These are phyloP conservation scores for Pleurotus pulmonarius DNA, from an alignment of 768 basidiomycete genomes.

Conservation along the genomic window DNA sequence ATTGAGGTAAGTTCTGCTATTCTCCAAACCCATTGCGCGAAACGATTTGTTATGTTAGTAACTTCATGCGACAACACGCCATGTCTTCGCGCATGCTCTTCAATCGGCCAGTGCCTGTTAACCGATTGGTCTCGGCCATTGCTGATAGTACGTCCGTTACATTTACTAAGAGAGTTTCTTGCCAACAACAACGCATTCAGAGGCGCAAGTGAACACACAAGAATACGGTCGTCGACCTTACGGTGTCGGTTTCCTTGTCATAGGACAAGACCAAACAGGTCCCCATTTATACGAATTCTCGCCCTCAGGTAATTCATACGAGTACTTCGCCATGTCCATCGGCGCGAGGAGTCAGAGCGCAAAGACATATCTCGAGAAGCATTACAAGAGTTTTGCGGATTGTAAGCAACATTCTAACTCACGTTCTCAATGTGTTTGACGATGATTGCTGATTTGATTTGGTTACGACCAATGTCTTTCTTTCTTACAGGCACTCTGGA, in stretches of 20 bases:
- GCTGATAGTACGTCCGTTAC: constrained; percentile 74
- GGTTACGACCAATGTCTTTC: background rate
- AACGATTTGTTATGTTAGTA: constrained; percentile 43
- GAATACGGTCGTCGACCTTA: constrained; percentile 97
- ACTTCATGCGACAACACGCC: constrained; percentile 99
- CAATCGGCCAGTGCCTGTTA: constrained; percentile 92
- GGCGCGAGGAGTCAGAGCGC: constrained; percentile 97
- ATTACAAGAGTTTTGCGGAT: constrained; percentile 83
- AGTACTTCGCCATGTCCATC: constrained; percentile 98
- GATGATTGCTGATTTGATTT: background rate
- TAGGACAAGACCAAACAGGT: constrained; percentile 93
- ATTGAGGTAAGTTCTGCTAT: constrained; percentile 59
- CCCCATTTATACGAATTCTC: constrained; percentile 99
- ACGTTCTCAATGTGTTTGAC: too few relatives aligned
- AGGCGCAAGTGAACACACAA: constrained; percentile 98
- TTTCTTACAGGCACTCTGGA: constrained; percentile 65
- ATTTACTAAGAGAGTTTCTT: background rate
- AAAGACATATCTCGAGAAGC: constrained; percentile 96
- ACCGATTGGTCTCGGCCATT: constrained; percentile 87
- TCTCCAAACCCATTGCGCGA: background rate
- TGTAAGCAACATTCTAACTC: constrained; percentile 46
- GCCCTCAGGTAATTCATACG: constrained; percentile 94
- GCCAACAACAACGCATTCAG: constrained; percentile 33
- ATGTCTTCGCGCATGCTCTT: constrained; percentile 94
- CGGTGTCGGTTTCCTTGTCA: constrained; percentile 97